Percentiles rank a stretch among this genome's conserved stretches.
These are phyloP conservation scores for Begonia loranthoides DNA, from an alignment of 306 rosid species.

Conservation along the genomic window DNA sequence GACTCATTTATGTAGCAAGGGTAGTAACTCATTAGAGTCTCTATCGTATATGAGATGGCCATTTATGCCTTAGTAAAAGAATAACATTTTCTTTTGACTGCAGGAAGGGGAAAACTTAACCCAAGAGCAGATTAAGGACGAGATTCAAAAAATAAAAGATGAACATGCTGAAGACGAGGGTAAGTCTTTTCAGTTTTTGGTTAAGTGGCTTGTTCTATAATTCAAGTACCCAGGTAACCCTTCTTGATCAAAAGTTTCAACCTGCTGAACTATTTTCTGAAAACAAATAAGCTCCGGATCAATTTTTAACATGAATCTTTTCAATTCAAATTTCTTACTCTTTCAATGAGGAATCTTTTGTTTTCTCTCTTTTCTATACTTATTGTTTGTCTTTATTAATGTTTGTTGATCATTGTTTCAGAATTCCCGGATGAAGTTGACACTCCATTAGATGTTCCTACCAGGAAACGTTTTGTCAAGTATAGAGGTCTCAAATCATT, in stretches of 20 bases:
- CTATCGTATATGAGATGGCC: no score
- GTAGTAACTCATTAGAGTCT: no score
- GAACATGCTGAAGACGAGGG: constrained; percentile 95
- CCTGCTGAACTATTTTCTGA: no score
- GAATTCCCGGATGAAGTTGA: constrained; percentile 97
- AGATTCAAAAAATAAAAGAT: constrained; percentile 71
- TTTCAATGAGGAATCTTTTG: no score
- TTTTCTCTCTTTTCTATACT: no score
- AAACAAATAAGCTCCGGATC: no score
- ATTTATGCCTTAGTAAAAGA: no score
- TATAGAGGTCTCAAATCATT: constrained; percentile 96
- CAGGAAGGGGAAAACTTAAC: constrained; percentile 82
- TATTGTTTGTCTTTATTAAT: background rate
- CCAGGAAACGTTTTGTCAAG: constrained; percentile 79
- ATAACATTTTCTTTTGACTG: constrained; percentile 4
- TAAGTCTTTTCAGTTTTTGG: constrained; percentile 11
- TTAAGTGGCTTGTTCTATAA: background rate
- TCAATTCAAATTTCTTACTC: no score
- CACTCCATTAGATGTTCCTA: constrained; percentile 74
- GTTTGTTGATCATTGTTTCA: constrained; percentile 19
- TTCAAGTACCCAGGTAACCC: background rate
- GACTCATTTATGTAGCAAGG: no score
- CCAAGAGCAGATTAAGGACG: constrained; percentile 59
- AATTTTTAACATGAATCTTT: no score
- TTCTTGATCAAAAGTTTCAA: no score